phyloP scores from a whole-genome alignment of 225 moss, liverwort and hornwort species.

The Ulota crispa region DNA sequence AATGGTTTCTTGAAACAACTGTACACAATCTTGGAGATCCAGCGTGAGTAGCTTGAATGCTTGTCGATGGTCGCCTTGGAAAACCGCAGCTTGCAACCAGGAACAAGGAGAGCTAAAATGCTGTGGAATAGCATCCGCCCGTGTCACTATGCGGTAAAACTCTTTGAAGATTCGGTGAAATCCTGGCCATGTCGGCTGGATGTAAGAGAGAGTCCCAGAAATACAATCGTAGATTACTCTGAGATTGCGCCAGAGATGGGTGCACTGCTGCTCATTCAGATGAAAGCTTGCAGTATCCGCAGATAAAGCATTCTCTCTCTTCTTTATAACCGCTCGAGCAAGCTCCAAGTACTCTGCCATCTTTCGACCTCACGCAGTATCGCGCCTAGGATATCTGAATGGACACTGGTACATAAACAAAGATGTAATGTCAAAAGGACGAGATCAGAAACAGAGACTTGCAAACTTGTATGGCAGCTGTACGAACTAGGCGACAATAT shows the following conservation, averaged over 20 bases:
- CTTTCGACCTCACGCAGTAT: not conserved
- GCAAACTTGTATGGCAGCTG: not conserved
- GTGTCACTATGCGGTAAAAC: not conserved
- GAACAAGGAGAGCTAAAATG: not conserved
- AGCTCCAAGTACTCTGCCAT: conserved; percentile 13
- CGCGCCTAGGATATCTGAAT: not conserved
- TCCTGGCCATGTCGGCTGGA: not conserved
- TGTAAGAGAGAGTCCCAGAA: not conserved
- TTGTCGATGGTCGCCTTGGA: not conserved
- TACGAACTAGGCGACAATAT: not conserved
- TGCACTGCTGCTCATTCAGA: conserved; percentile 12
- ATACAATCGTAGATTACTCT: not conserved
- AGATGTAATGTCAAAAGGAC: not conserved
- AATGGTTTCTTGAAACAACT: not conserved
- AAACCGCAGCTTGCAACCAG: not conserved
- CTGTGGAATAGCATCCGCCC: not conserved
- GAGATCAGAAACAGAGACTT: not conserved
- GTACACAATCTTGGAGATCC: not conserved
- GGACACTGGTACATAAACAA: not conserved
- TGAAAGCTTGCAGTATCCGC: not conserved
- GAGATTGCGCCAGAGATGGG: not conserved
- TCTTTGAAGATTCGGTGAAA: not conserved
- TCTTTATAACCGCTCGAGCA: conserved; percentile 1
- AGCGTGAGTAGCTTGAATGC: not conserved
- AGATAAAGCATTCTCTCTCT: not conserved